phyloP scores from a whole-genome alignment of 257 asterid genomes.

The Dorcoceras hygrometricum region DNA sequence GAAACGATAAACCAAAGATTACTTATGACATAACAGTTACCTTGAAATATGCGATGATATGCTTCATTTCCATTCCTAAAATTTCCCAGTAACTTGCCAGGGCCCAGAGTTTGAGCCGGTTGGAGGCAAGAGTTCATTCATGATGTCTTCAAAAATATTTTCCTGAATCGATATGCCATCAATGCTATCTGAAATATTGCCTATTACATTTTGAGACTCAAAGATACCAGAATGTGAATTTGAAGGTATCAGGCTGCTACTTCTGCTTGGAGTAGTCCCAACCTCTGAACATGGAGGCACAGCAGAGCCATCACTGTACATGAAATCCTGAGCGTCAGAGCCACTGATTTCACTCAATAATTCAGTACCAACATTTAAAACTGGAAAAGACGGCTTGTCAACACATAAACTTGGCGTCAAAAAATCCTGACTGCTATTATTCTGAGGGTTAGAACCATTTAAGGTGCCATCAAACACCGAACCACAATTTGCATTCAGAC shows the following conservation, averaged over 20 bases:
- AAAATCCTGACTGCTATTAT: conserved; percentile 26
- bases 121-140: conserved; percentile 52
- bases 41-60: conserved; percentile 22
- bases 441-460: conserved; percentile 29
- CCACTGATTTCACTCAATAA: conserved; percentile 24
- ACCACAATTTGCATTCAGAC: conserved; percentile 29
- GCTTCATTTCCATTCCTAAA: conserved; percentile 35
- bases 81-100: conserved; percentile 48
- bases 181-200: conserved; percentile 36
- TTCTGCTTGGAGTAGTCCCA: conserved; percentile 30
- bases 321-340: conserved; percentile 26
- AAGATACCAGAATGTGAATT: conserved; percentile 25
- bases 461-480: conserved; percentile 28
- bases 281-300: conserved; percentile 34
- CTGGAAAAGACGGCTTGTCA: conserved; percentile 22
- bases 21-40: conserved; percentile 26
- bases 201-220: conserved; percentile 26
- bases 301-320: conserved; percentile 25
- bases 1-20: conserved; percentile 9
- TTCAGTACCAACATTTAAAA: conserved; percentile 32
- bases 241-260: conserved; percentile 32
- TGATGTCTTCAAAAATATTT: conserved; percentile 48
- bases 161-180: conserved; percentile 45
- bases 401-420: conserved; percentile 21
- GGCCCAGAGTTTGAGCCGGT: conserved; percentile 44